Evolutionary conservation across 495 filamentous ascomycete species (phyloP).

Genomic region (Corynascus novoguineensis): DNA sequence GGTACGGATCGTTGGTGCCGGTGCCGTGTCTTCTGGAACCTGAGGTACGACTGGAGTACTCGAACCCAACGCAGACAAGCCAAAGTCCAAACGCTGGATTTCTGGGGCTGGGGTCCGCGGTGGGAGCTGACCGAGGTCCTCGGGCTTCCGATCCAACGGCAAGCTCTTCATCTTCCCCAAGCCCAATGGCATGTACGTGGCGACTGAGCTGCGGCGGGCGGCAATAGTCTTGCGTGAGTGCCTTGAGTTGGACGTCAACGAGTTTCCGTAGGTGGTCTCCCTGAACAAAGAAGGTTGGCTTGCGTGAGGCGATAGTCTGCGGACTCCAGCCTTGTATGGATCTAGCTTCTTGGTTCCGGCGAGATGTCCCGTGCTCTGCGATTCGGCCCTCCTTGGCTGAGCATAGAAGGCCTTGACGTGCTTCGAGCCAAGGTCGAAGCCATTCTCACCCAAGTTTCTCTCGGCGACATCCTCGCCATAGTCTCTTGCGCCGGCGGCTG

Average conservation of each 20-base stretch:
- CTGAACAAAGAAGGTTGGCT: background rate
- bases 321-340: background rate
- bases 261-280: background rate
- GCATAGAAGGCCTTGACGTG: constrained; percentile 33
- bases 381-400: constrained; percentile 7
- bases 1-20: background rate
- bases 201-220: constrained; percentile 20
- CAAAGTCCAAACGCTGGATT: background rate
- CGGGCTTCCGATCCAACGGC: background rate
- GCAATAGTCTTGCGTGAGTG: background rate
- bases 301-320: background rate
- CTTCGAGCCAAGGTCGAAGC: constrained; percentile 25
- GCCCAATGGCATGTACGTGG: constrained; percentile 16
- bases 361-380: background rate
- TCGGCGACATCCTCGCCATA: constrained; percentile 55
- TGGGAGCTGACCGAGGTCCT: background rate
- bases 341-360: background rate
- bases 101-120: background rate
- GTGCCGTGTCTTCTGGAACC: constrained; percentile 8
- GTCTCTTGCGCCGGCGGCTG: constrained; percentile 42
- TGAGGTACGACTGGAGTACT: constrained; percentile 3
- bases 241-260: background rate
- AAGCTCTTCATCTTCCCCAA: background rate
- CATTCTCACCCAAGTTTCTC: constrained; percentile 42
- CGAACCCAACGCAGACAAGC: background rate